Percentiles rank a stretch among this genome's conserved stretches.
Evolutionary conservation across 2,329 filamentous ascomycete genomes (phyloP).

Genomic region (Botrytis sinoallii): DNA sequence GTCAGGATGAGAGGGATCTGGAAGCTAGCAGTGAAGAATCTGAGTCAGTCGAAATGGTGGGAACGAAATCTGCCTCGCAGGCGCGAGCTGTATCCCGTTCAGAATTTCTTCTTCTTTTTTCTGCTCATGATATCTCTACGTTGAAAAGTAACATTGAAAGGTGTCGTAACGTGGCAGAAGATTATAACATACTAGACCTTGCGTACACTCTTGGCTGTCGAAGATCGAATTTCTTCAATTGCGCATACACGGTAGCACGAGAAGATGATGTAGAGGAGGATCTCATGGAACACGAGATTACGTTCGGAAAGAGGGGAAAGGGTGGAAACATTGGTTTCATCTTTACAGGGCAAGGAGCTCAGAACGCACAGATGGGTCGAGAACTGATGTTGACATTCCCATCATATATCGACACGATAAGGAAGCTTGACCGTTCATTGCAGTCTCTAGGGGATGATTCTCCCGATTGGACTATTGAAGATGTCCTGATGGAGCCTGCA

Average conservation of each 20-base stretch:
- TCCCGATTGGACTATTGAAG: constrained; percentile 23
- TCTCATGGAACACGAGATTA: constrained; percentile 9
- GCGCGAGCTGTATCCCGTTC: neutral
- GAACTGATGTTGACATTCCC: constrained; percentile 21
- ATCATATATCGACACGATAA: constrained; percentile 26
- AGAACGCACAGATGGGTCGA: constrained; percentile 32
- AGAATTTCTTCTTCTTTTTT: neutral
- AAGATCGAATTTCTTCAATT: neutral
- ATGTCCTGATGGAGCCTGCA: constrained; percentile 37
- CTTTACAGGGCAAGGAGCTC: constrained; percentile 37
- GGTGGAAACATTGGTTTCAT: constrained; percentile 20
- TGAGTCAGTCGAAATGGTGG: neutral
- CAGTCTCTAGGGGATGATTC: constrained; percentile 1
- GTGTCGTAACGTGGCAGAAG: constrained; percentile 4
- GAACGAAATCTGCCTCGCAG: neutral
- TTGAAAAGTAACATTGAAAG: constrained; percentile 10
- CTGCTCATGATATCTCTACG: constrained; percentile 13
- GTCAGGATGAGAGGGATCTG: neutral
- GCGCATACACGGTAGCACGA: constrained; percentile 9
- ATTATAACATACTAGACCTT: constrained; percentile 6
- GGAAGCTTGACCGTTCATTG: constrained; percentile 3
- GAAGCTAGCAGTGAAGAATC: neutral
- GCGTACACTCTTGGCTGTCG: constrained; percentile 3
- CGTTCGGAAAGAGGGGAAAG: constrained; percentile 9
- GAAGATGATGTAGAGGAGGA: constrained; percentile 8